Evolutionary conservation across 176 grass and related monocot genomes (phyloP).

Genomic region (Olyra latifolia): DNA sequence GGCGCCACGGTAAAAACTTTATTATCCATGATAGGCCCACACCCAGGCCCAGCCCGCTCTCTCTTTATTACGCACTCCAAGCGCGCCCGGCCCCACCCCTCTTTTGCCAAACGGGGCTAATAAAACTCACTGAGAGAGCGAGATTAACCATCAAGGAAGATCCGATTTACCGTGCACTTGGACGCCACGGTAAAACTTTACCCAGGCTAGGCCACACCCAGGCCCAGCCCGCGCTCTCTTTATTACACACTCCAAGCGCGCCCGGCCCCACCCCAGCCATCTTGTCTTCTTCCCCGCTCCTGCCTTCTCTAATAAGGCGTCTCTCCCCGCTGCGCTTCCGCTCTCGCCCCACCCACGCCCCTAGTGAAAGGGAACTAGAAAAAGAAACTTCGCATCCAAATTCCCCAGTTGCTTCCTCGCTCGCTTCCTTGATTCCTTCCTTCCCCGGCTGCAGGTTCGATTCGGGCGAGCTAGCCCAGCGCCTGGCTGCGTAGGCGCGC

Average conservation of each 20-base stretch:
- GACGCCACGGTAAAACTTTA: too few relatives aligned
- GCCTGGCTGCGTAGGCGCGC: not conserved
- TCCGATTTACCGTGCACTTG: too few relatives aligned
- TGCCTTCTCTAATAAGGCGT: not conserved
- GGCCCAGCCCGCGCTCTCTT: too few relatives aligned
- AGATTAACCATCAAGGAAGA: too few relatives aligned
- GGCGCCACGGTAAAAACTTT: too few relatives aligned
- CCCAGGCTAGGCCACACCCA: too few relatives aligned
- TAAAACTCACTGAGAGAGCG: too few relatives aligned
- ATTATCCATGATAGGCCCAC: too few relatives aligned
- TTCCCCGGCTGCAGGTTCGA: not conserved
- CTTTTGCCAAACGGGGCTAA: too few relatives aligned
- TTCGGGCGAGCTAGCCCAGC: not conserved
- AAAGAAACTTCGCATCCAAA: not conserved
- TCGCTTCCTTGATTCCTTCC: not conserved
- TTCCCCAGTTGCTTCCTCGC: not conserved
- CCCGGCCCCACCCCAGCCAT: not conserved
- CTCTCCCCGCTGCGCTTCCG: not conserved
- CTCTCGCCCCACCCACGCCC: not conserved
- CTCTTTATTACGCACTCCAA: too few relatives aligned
- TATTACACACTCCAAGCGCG: not conserved
- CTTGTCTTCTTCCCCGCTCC: conserved; percentile 2
- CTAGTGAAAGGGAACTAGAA: not conserved
- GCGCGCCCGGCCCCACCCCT: too few relatives aligned
- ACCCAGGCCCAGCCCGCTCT: too few relatives aligned